phyloP scores from a whole-genome alignment of 2,329 filamentous ascomycete genomes.

The Beauveria varroae region DNA sequence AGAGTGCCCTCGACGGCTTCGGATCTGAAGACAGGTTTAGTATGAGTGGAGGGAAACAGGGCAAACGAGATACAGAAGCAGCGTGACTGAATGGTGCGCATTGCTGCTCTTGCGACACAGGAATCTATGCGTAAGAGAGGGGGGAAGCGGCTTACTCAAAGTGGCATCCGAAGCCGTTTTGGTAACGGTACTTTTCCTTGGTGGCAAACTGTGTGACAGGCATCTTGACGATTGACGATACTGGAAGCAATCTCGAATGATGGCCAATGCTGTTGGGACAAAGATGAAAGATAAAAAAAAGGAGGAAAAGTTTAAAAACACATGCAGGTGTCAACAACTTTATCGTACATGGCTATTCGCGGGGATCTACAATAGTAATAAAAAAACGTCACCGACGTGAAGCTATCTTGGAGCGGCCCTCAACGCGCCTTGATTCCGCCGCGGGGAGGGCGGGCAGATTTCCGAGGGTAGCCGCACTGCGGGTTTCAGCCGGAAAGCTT shows the following conservation, averaged over 20 bases:
- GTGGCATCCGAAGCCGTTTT: slow-evolving; percentile 69
- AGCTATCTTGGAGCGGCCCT: neutral
- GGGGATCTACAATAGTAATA: neutral
- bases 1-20: slow-evolving; percentile 70
- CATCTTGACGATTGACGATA: slow-evolving; percentile 28
- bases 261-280: neutral
- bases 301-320: neutral
- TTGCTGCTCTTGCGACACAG: neutral
- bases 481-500: neutral
- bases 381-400: neutral
- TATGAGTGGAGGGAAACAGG: neutral
- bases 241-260: neutral
- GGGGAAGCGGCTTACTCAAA: slow-evolving; percentile 53
- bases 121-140: too few relatives aligned
- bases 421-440: slow-evolving; percentile 6
- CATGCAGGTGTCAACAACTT: neutral
- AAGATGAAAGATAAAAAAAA: neutral
- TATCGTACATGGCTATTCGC: slow-evolving; percentile 1
- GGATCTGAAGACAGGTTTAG: slow-evolving; percentile 42
- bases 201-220: slow-evolving; percentile 41
- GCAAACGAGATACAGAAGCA: too few relatives aligned
- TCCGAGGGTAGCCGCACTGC: slow-evolving; percentile 9
- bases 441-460: slow-evolving; percentile 3
- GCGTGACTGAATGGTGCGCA: too few relatives aligned
- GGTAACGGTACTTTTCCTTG: slow-evolving; percentile 61